Percentiles rank a stretch among this genome's conserved stretches.
Conservation (phyloP, 169 alveolate genomes). For the Plasmodium falciparum region DNA sequence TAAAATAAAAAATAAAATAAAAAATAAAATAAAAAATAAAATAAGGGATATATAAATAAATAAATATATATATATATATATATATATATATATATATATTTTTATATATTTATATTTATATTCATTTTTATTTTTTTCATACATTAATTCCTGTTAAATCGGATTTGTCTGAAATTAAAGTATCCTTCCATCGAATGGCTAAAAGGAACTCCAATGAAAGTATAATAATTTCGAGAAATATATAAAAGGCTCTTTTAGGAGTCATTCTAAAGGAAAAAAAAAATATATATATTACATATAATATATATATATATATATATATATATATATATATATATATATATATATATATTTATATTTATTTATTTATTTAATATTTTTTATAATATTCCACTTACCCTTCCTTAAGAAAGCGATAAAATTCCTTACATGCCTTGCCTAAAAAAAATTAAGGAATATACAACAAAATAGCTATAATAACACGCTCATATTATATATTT, state of each 20-base stretch:
- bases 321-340: no score
- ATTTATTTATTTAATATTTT: no score
- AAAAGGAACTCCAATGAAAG: constrained; percentile 23
- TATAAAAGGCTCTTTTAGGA: constrained; percentile 1
- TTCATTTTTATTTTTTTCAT: not conserved
- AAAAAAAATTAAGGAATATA: not conserved
- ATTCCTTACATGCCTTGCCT: not conserved
- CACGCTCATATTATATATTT: not conserved
- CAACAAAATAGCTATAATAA: not conserved
- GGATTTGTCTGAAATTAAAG: constrained; percentile 38
- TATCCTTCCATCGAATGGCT: constrained; percentile 22
- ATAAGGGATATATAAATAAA: no score
- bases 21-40: no score
- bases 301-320: not conserved
- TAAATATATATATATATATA: not conserved
- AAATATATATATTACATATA: no score
- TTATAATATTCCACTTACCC: not conserved
- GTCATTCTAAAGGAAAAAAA: constrained; percentile 4
- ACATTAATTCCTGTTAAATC: constrained; percentile 25
- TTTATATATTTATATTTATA: not conserved
- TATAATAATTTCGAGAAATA: not conserved
- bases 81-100: not conserved
- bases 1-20: no score
- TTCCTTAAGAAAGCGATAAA: not conserved
- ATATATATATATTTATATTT: no score